Evolutionary conservation across 2,329 filamentous ascomycete species (phyloP).

Genomic region (Trichoderma atrobrunneum): DNA sequence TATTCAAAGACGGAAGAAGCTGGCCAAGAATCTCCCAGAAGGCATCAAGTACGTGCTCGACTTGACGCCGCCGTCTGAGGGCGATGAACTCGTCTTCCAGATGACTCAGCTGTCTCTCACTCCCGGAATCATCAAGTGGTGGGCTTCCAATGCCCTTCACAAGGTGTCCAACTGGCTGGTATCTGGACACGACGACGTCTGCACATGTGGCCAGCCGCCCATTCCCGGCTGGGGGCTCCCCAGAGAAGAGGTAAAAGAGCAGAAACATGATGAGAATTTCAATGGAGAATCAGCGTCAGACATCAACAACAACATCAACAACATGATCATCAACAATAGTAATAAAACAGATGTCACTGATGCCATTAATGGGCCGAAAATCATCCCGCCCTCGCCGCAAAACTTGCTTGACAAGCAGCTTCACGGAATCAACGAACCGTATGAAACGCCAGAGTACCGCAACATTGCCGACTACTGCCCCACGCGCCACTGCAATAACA

Average conservation of each 20-base stretch:
- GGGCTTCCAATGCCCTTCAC: constrained; percentile 38
- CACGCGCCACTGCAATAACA: constrained; percentile 59
- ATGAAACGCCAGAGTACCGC: constrained; percentile 33
- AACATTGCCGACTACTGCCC: constrained; percentile 59
- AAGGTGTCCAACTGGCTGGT: constrained; percentile 31
- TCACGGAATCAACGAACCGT: constrained; percentile 8
- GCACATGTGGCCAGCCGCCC: constrained; percentile 28
- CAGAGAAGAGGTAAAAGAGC: not conserved
- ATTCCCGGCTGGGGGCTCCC: not conserved
- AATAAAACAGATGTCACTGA: not conserved
- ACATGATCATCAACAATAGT: not conserved
- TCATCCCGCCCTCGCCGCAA: constrained; percentile 11
- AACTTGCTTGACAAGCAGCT: constrained; percentile 7
- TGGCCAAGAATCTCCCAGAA: constrained; percentile 35
- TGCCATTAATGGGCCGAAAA: not conserved
- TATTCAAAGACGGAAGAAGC: constrained; percentile 36
- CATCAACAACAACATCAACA: constrained; percentile 2
- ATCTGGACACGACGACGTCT: constrained; percentile 44
- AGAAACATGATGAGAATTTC: not conserved
- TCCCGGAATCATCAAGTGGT: constrained; percentile 55
- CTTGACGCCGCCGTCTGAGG: constrained; percentile 59
- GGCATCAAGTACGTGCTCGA: constrained; percentile 60
- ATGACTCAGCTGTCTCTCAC: constrained; percentile 59
- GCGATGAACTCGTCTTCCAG: constrained; percentile 59
- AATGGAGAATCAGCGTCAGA: not conserved